Conservation (phyloP, 2,329 filamentous ascomycete genomes). For the Aspergillus japonicus region DNA sequence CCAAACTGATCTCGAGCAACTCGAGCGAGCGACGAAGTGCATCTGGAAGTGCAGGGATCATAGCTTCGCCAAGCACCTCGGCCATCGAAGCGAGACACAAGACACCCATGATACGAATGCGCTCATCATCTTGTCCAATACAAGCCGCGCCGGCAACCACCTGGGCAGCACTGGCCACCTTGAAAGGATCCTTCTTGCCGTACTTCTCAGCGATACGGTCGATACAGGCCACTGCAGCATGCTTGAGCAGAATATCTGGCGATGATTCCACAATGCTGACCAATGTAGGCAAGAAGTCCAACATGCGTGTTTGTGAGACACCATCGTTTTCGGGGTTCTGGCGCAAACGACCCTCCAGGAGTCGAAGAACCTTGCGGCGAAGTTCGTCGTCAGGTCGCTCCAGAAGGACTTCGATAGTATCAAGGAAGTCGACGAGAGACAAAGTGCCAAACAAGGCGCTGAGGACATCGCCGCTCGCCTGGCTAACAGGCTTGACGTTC, state of each 20-base stretch:
- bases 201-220: conserved; percentile 94
- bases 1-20: conserved; percentile 67
- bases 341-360: conserved; percentile 76
- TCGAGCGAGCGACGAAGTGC: conserved; percentile 70
- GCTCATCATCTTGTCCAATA: conserved; percentile 69
- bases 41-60: conserved; percentile 77
- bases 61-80: conserved; percentile 80
- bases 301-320: conserved; percentile 66
- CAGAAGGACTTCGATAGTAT: conserved; percentile 79
- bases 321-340: conserved; percentile 68
- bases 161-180: conserved; percentile 70
- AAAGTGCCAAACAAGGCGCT: conserved; percentile 79
- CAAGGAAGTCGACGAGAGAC: conserved; percentile 84
- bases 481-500: conserved; percentile 36
- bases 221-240: conserved; percentile 82
- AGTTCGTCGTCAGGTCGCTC: conserved; percentile 71
- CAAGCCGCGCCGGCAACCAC: conserved; percentile 75
- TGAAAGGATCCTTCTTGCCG: conserved; percentile 82
- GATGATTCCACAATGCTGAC: conserved; percentile 73
- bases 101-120: conserved; percentile 77
- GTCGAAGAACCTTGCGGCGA: conserved; percentile 74
- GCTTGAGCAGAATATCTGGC: conserved; percentile 71
- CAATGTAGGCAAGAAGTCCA: conserved; percentile 77
- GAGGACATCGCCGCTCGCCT: conserved; percentile 64
- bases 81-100: conserved; percentile 86